Conservation (phyloP, 352 stramenopile species). For the Pythium graminicola region DNA sequence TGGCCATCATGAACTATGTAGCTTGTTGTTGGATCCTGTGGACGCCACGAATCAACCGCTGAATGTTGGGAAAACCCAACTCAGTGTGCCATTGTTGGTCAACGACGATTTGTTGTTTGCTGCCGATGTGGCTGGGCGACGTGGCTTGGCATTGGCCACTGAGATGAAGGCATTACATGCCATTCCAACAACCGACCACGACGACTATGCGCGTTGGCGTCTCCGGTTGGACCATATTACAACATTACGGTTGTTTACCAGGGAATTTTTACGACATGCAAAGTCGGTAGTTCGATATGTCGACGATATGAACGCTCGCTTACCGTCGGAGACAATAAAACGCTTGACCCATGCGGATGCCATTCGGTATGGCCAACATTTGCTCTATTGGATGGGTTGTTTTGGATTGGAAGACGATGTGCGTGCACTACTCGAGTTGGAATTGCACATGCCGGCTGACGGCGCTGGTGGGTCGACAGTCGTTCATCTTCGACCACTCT, state of each 20-base stretch:
- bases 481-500: slow-evolving; percentile 36
- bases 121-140: slow-evolving; percentile 53
- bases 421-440: slow-evolving; percentile 35
- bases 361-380: slow-evolving; percentile 65
- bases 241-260: slow-evolving; percentile 37
- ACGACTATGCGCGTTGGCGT: slow-evolving; percentile 44
- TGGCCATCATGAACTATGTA: slow-evolving; percentile 58
- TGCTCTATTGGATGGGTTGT: slow-evolving; percentile 69
- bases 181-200: slow-evolving; percentile 1
- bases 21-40: slow-evolving; percentile 44
- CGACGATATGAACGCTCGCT: slow-evolving; percentile 49
- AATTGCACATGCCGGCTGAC: slow-evolving; percentile 20
- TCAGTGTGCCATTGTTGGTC: slow-evolving; percentile 48
- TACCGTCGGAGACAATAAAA: slow-evolving; percentile 17
- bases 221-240: slow-evolving; percentile 54
- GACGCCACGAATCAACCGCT: slow-evolving; percentile 2
- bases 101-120: slow-evolving; percentile 54
- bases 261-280: slow-evolving; percentile 49
- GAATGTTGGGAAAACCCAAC: slow-evolving; percentile 34
- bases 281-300: slow-evolving; percentile 42
- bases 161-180: slow-evolving; percentile 35
- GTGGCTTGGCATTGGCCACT: slow-evolving; percentile 37
- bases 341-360: slow-evolving; percentile 32
- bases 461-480: background rate
- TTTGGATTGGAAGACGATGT: slow-evolving; percentile 59